Base-by-base conservation (phyloP, 352 stramenopile species). In the Globisporangium nagaii region DNA sequence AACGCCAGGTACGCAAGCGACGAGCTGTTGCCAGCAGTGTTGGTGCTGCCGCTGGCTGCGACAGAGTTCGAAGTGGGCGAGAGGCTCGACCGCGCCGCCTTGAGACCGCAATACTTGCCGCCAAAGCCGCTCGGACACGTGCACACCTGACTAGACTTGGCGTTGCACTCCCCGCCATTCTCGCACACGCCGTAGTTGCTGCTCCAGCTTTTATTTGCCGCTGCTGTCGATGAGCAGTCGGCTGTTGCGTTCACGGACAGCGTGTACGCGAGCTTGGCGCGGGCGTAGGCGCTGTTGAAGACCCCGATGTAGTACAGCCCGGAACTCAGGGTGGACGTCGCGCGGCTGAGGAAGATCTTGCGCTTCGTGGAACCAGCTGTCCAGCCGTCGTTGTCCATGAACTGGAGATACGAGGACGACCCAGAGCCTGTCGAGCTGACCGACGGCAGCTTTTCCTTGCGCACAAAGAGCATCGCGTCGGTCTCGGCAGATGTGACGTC, bases 291-390 rank as follows among this genome's bases (percentile, higher is more conserved):
- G 28, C 73, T 84, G 57, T 91, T 93, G 63, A 73, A 77, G 12
- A 93, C 65, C 8, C 76, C 76, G 22, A 91, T 70, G 56, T 89
- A 93, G 60, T 89, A 87, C 34, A 93, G 40, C 0, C 75, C 83
- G 1, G 79, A 79, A 43, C 75, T 86, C 13, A 93, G 63, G 9
- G 80, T 90, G 2, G 74, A 87, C 8, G 72, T 63, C 0, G 79
- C 75, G 3, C 77, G 67, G 10, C 69, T 77, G 8, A 91, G 48
- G 11, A 87, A 63, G 22, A 89, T 60, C 56, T 88, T 88, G 11
- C 75, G 73, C 3, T 49, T 69, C 15, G 46, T 24, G 0, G 73
- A 63, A 0, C 59, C 69, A 2, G 68, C 62, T 7, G 72, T 72
- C 78, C 78, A 90, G 3, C 68, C 68, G 37, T 68, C 66, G 0